Base-by-base conservation (phyloP, 192 early-diverging fungal species). In the Jimgerdemannia lactiflua region DNA sequence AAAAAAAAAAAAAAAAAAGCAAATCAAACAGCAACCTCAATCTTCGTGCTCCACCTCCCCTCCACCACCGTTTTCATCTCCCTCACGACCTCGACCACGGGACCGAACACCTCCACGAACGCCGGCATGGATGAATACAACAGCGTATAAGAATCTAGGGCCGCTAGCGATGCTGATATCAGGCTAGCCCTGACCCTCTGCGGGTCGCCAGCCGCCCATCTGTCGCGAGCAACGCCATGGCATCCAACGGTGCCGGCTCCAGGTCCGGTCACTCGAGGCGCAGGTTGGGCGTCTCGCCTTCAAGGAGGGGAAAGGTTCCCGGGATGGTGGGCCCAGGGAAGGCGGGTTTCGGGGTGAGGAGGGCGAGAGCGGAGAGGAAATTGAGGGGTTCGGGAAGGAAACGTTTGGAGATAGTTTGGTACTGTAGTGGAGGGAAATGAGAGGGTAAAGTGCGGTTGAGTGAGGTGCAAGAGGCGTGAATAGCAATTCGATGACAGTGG, bases 371-470 rank as follows among this genome's bases (percentile, higher is more conserved):
- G 3, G 77, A 64, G 64, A 90, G 82, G 70, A 91, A 95, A 83
- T 91, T 95, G 71, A 92, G 77, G 2, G 82, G 87, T 83, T 95
- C 94, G 8, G 94, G 94, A 2, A 92, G 71, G 67, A 93, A 87
- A 18, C 95, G 89, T 73, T 94, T 94, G 3, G 93, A 90, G 67
- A 92, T 81, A 20, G 72, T 41, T 79, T 91, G 84, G 71, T 88
- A 92, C 83, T 93, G 78, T 68, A 54, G 49, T 54, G 80, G 43
- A 42, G 59, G 79, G 7, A 39, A 65, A 76, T 44, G 10, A 63
- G 65, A 74, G 49, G 49, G 49, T 7, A 54, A 54, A 11, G 11
- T 54, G 4, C 4, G 49, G 11, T 7, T 54, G 4, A 4, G 11
- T 54, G 11, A 54, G 49, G 49, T 54, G 49, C 11, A 54, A 54